Evolutionary conservation across 2,329 filamentous ascomycete species (phyloP).

Genomic region (Fusarium sp.): DNA sequence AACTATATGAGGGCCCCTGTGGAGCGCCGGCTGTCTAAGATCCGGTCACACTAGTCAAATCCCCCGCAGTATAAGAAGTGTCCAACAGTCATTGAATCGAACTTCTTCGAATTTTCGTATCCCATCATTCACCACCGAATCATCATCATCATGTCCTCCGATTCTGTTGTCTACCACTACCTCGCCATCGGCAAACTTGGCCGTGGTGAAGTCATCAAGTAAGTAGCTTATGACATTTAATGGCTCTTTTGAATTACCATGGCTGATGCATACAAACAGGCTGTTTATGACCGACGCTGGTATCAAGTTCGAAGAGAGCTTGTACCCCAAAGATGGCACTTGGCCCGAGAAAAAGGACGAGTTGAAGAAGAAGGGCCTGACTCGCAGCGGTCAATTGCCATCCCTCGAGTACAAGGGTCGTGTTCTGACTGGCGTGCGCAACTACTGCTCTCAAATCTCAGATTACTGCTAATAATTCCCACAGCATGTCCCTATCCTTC

Average conservation of each 20-base stretch:
- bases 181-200: slow-evolving; percentile 47
- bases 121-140: no score
- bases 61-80: no score
- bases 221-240: not conserved
- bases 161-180: slow-evolving; percentile 44
- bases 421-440: no score
- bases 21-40: no score
- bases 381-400: slow-evolving; percentile 53
- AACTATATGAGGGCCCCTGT: no score
- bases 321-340: slow-evolving; percentile 29
- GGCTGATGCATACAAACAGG: not conserved
- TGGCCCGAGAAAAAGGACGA: slow-evolving; percentile 42
- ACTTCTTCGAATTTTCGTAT: no score
- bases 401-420: slow-evolving; percentile 53
- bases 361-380: slow-evolving; percentile 46
- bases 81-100: no score
- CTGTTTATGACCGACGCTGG: slow-evolving; percentile 40
- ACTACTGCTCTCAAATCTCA: slow-evolving; percentile 37
- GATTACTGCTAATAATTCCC: fast-evolving
- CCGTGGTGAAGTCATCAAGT: slow-evolving; percentile 49
- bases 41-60: no score
- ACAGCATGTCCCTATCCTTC: slow-evolving; percentile 28
- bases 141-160: slow-evolving; percentile 5
- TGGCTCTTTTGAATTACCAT: no score
- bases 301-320: slow-evolving; percentile 32